Evolutionary conservation across 169 alveolate genomes (phyloP).

Genomic region (Perkinsus chesapeaki): DNA sequence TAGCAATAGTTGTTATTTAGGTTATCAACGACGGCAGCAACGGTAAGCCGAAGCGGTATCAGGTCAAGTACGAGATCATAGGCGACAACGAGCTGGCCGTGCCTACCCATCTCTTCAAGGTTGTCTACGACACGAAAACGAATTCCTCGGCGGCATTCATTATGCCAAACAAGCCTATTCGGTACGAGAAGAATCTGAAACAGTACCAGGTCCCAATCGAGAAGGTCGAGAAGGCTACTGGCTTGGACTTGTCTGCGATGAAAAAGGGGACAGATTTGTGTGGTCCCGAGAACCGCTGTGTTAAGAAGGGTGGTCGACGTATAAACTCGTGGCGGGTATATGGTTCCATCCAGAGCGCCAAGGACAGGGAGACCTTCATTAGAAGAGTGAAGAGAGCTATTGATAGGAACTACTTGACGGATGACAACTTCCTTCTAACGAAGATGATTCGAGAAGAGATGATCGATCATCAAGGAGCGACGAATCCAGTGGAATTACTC

Average conservation of each 20-base stretch:
- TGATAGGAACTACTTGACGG: not conserved
- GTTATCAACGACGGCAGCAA: not conserved
- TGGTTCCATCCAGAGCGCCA: not conserved
- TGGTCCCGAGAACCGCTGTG: not conserved
- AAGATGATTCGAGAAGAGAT: not conserved
- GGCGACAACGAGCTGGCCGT: slow-evolving; percentile 31
- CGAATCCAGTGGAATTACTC: not conserved
- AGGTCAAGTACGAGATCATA: slow-evolving; percentile 17
- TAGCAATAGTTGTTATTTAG: not conserved
- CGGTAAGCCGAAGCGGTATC: not conserved
- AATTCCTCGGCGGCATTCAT: slow-evolving; percentile 18
- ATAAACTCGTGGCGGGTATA: not conserved
- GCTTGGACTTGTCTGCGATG: slow-evolving; percentile 30
- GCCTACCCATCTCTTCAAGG: slow-evolving; percentile 30
- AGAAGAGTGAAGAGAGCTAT: not conserved
- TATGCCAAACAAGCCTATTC: slow-evolving; percentile 25
- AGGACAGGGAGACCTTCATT: not conserved
- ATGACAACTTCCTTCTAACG: not conserved
- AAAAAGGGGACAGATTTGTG: not conserved
- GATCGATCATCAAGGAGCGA: not conserved
- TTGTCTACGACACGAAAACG: slow-evolving; percentile 22
- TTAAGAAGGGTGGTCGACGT: not conserved
- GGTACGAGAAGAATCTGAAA: not conserved
- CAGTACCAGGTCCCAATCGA: slow-evolving; percentile 28
- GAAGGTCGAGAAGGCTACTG: slow-evolving; percentile 27